These are phyloP conservation scores for Thelonectria rubi DNA, from an alignment of 2,329 filamentous ascomycete genomes.

Conservation along the genomic window DNA sequence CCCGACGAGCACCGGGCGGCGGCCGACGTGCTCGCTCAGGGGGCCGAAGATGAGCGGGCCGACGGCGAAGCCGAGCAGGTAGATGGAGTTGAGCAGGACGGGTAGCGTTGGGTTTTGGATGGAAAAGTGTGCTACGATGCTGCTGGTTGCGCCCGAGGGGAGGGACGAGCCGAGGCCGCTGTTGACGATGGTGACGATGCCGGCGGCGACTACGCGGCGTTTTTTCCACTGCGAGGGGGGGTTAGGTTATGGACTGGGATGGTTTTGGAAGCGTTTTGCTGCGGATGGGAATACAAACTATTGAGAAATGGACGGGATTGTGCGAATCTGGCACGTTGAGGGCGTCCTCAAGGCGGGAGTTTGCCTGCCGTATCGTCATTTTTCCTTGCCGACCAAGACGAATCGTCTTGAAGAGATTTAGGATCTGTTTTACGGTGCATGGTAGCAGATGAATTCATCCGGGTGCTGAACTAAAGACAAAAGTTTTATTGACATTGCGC, in stretches of 20 bases:
- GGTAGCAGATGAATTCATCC: neutral
- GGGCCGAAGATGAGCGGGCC: constrained; percentile 53
- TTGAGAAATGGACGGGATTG: neutral
- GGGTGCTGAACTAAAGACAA: neutral
- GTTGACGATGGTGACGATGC: constrained; percentile 6
- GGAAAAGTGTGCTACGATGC: neutral
- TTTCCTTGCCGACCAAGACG: neutral
- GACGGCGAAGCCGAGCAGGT: constrained; percentile 36
- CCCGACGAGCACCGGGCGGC: constrained; percentile 54
- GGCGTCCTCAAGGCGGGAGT: neutral
- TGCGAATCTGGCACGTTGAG: neutral
- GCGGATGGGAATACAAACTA: neutral
- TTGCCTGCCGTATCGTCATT: neutral
- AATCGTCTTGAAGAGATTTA: neutral
- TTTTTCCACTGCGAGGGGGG: neutral
- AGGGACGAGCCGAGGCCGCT: constrained; percentile 15
- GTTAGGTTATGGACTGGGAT: neutral
- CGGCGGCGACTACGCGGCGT: neutral
- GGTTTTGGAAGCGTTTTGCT: neutral
- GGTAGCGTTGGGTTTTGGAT: neutral
- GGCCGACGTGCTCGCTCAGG: constrained; percentile 52
- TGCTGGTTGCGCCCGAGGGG: constrained; percentile 2
- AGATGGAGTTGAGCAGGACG: constrained; percentile 11
- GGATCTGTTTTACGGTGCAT: neutral
- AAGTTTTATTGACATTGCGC: neutral